phyloP scores from a whole-genome alignment of 2,329 filamentous ascomycete species.

The Cercospora brassicicola region DNA sequence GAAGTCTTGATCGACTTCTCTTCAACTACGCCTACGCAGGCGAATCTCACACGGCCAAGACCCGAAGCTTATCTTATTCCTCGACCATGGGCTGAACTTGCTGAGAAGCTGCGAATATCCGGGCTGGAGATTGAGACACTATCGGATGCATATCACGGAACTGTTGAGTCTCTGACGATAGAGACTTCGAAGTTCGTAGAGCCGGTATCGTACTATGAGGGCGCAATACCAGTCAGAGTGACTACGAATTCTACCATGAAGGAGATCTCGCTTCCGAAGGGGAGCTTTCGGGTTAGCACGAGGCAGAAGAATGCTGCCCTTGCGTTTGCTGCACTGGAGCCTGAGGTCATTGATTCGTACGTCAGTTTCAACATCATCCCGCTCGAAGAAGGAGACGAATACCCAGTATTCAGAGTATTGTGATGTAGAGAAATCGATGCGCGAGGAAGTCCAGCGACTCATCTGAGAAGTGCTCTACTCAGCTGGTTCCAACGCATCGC shows the following conservation, averaged over 20 bases:
- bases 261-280: constrained; percentile 36
- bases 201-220: constrained; percentile 38
- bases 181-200: constrained; percentile 34
- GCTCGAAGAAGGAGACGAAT: constrained; percentile 40
- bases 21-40: constrained; percentile 39
- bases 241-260: constrained; percentile 34
- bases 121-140: constrained; percentile 40
- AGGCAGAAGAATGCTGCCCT: constrained; percentile 43
- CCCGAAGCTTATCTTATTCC: constrained; percentile 43
- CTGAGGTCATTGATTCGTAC: constrained; percentile 42
- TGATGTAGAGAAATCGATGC: not conserved
- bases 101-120: constrained; percentile 35
- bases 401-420: constrained; percentile 35
- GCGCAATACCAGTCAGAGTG: constrained; percentile 37
- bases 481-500: not conserved
- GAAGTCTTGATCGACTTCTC: constrained; percentile 40
- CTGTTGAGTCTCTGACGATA: constrained; percentile 41
- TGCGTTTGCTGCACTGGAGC: constrained; percentile 43
- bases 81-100: constrained; percentile 40
- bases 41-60: constrained; percentile 39
- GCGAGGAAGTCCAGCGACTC: not conserved
- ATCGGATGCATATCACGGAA: constrained; percentile 33
- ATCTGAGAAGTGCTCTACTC: not conserved
- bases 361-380: constrained; percentile 42
- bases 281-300: constrained; percentile 40